These are phyloP conservation scores for Petasospora fabianii DNA, from an alignment of 1,139 yeast species.

Conservation along the genomic window DNA sequence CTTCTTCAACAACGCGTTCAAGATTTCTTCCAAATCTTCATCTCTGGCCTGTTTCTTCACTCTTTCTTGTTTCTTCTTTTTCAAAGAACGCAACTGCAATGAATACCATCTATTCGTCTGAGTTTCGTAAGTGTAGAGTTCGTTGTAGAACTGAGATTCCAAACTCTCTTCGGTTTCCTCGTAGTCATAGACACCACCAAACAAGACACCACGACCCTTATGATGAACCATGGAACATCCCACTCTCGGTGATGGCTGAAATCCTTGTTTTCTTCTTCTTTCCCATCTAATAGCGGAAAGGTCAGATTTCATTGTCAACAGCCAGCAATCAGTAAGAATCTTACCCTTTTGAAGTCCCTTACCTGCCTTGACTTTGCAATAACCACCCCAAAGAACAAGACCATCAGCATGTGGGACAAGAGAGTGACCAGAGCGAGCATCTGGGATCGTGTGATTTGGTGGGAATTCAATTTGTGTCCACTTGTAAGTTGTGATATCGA, in stretches of 20 bases:
- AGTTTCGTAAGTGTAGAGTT: conserved; percentile 74
- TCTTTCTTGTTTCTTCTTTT: conserved; percentile 44
- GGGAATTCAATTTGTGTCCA: conserved; percentile 93
- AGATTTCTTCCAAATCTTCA: conserved; percentile 77
- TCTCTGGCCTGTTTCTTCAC: conserved; percentile 56
- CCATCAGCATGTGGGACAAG: conserved; percentile 81
- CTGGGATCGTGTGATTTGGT: conserved; percentile 75
- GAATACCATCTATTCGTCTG: conserved; percentile 91
- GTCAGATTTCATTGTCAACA: conserved; percentile 82
- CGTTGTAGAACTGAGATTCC: conserved; percentile 81
- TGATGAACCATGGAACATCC: conserved; percentile 90
- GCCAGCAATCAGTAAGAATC: conserved; percentile 86
- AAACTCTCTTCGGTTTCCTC: conserved; percentile 93
- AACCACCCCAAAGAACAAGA: conserved; percentile 88
- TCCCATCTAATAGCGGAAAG: conserved; percentile 82
- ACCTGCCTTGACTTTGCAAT: conserved; percentile 86
- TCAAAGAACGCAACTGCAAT: conserved; percentile 59
- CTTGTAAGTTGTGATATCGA: conserved; percentile 83
- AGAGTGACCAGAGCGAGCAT: conserved; percentile 92
- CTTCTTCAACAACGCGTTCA: conserved; percentile 70
- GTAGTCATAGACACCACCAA: conserved; percentile 94
- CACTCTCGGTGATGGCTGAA: conserved; percentile 88
- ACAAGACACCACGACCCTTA: conserved; percentile 87
- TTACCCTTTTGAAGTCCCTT: conserved; percentile 91
- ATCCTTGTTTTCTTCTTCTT: conserved; percentile 83